These are phyloP conservation scores for Backusella luteola DNA, from an alignment of 192 early-diverging fungal genomes.

Conservation along the genomic window DNA sequence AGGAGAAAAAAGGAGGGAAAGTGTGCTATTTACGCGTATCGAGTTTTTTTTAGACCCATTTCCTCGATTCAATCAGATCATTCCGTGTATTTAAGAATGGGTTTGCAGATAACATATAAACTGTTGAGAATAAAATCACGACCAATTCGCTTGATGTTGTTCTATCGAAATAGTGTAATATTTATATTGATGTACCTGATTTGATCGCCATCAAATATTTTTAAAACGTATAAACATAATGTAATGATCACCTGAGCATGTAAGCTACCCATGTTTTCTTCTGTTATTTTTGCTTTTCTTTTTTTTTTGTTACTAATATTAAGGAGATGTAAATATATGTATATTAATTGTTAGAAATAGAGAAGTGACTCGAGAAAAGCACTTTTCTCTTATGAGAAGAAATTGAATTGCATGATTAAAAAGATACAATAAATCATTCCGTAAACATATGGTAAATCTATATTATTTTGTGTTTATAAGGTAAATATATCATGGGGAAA, in stretches of 20 bases:
- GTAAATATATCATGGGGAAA: neutral
- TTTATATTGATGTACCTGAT: conserved; percentile 2
- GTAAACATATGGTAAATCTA: neutral
- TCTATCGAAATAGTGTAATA: neutral
- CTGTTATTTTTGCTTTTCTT: neutral
- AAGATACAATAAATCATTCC: neutral
- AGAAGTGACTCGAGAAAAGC: too few relatives aligned
- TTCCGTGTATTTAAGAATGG: conserved; percentile 5
- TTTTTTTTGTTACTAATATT: neutral
- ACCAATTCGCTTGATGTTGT: neutral
- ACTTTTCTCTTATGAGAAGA: neutral
- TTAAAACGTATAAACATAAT: neutral
- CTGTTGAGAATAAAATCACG: conserved; percentile 9
- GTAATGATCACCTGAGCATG: neutral
- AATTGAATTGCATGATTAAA: neutral
- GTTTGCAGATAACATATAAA: neutral
- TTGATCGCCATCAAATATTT: neutral
- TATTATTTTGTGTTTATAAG: neutral
- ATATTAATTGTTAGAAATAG: neutral
- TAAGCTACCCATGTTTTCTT: neutral
- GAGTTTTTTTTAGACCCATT: neutral
- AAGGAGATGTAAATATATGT: neutral
- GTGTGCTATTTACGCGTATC: neutral
- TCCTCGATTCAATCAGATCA: neutral
- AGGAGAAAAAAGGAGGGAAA: neutral